Evolutionary conservation across 495 filamentous ascomycete genomes (phyloP).

Genomic region (Penicillium crystallinum): DNA sequence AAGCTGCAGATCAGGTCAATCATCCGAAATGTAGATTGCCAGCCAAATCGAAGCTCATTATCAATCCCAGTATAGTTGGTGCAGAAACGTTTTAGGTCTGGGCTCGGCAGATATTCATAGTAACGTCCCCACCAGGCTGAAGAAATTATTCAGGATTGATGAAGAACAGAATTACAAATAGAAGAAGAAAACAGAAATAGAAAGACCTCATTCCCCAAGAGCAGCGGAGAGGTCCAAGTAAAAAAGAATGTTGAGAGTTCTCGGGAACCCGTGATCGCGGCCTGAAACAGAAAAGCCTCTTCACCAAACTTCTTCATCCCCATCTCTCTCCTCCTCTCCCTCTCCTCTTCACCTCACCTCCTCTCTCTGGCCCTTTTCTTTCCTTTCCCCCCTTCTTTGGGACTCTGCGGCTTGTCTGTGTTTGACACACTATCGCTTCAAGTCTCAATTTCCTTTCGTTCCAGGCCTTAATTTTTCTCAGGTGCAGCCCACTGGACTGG

Average conservation of each 20-base stretch:
- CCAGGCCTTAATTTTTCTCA: constrained; percentile 18
- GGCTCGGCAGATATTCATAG: constrained; percentile 21
- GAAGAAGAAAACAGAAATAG: not conserved
- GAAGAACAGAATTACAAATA: not conserved
- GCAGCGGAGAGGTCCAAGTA: not conserved
- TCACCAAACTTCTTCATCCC: constrained; percentile 15
- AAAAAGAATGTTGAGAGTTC: constrained; percentile 15
- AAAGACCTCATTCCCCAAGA: not conserved
- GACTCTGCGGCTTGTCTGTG: constrained; percentile 35
- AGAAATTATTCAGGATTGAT: constrained; percentile 6
- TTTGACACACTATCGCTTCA: constrained; percentile 48
- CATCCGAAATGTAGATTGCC: constrained; percentile 4
- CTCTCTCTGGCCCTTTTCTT: constrained; percentile 18
- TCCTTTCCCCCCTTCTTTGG: constrained; percentile 22
- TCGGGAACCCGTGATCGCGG: constrained; percentile 15
- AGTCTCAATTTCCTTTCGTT: constrained; percentile 41
- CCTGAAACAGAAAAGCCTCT: constrained; percentile 22
- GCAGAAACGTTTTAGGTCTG: constrained; percentile 16
- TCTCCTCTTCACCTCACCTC: constrained; percentile 8
- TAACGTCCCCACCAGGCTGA: constrained; percentile 16
- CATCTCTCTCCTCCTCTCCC: constrained; percentile 15
- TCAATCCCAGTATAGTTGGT: constrained; percentile 17
- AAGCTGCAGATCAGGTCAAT: not conserved
- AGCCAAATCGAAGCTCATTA: constrained; percentile 14
- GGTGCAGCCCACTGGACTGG: constrained; percentile 51